These are phyloP conservation scores for Thinopyrum elongatum DNA, from an alignment of 176 grass and related monocot genomes.

Conservation along the genomic window DNA sequence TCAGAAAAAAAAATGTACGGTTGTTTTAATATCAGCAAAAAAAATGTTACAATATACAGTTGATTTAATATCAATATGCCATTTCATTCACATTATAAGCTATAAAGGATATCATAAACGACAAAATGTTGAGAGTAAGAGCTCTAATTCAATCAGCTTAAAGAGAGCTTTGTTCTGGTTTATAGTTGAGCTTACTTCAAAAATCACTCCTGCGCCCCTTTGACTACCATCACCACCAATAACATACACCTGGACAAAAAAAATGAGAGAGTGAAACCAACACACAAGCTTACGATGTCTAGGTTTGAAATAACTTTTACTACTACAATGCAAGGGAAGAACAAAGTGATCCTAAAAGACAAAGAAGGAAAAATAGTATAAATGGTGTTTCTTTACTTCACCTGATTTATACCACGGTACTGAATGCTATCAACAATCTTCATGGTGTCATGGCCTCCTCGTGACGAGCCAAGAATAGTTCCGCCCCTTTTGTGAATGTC, in stretches of 20 bases:
- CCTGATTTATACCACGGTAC: constrained; percentile 95
- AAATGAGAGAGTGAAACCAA: constrained; percentile 14
- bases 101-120: not conserved
- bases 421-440: constrained; percentile 98
- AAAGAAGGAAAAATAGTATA: not conserved
- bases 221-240: constrained; percentile 97
- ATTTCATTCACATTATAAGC: not conserved
- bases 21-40: not conserved
- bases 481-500: constrained; percentile 97
- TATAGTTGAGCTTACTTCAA: constrained; percentile 54
- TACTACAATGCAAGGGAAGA: not conserved
- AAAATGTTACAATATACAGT: not conserved
- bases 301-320: not conserved
- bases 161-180: not conserved
- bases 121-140: not conserved
- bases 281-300: not conserved
- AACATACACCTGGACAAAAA: constrained; percentile 67
- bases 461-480: constrained; percentile 82
- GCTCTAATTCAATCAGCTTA: not conserved
- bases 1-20: not conserved
- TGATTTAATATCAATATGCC: not conserved
- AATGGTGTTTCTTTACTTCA: constrained; percentile 11
- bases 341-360: not conserved
- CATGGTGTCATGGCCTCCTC: constrained; percentile 87
- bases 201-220: constrained; percentile 89